A percentile compares a stretch with the other conserved stretches of the same genome.
Evolutionary conservation across 257 asterid genomes (phyloP).

Genomic region (Echites panduratus): DNA sequence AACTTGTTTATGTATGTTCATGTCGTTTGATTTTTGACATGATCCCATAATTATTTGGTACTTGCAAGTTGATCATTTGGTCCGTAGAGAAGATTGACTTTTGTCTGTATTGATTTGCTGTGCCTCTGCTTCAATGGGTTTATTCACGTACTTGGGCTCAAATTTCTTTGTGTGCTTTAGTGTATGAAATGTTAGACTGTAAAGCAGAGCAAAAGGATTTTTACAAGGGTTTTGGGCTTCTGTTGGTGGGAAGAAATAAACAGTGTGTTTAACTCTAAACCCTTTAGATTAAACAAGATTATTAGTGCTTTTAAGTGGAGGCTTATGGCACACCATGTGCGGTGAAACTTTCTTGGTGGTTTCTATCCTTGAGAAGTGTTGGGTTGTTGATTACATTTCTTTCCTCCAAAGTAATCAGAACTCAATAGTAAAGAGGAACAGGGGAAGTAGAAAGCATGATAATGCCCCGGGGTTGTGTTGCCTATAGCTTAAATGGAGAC

Average conservation of each 20-base stretch:
- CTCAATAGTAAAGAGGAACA: slow-evolving; percentile 10
- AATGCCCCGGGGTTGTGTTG: slow-evolving; percentile 23
- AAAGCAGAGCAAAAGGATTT: not conserved
- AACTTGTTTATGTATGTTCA: not conserved
- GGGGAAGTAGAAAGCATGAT: not conserved
- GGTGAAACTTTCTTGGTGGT: slow-evolving; percentile 24
- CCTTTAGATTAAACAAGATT: slow-evolving; percentile 4
- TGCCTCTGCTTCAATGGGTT: not conserved
- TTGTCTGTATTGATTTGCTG: not conserved
- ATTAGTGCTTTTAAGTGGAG: slow-evolving; percentile 19
- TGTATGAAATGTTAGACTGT: not conserved
- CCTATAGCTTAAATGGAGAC: slow-evolving; percentile 27
- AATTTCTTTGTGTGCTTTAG: not conserved
- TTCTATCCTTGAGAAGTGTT: slow-evolving; percentile 1
- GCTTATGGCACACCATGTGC: slow-evolving; percentile 27
- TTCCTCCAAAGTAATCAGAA: slow-evolving; percentile 13
- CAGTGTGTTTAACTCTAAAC: not conserved
- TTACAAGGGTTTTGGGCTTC: not conserved
- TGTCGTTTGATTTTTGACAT: slow-evolving; percentile 1
- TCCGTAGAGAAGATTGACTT: not conserved
- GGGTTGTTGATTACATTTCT: slow-evolving; percentile 6
- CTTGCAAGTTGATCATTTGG: not conserved
- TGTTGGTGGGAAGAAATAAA: not conserved
- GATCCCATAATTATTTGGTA: not conserved
- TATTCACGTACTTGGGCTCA: not conserved